A percentile compares a stretch with the other conserved stretches of the same genome.
Evolutionary conservation across 352 stramenopile species (phyloP).

Genomic region (Phytophthora idaei): DNA sequence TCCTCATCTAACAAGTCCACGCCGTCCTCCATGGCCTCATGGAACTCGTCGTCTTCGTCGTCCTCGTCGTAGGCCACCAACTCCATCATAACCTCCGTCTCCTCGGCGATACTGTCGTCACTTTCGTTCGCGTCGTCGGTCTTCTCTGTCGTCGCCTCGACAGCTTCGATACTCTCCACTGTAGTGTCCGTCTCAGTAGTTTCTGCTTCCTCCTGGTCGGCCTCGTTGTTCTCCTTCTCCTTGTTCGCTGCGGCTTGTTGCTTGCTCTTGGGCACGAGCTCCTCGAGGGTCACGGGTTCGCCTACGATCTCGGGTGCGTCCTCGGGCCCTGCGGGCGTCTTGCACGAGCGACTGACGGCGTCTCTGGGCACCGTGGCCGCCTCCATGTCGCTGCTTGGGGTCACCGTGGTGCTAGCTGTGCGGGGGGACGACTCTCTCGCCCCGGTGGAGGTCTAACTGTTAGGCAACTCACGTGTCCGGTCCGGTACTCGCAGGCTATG

Average conservation of each 20-base stretch:
- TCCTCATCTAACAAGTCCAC: conserved; percentile 39
- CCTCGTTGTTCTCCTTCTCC: conserved; percentile 10
- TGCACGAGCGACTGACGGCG: conserved; percentile 22
- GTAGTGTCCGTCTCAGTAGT: background rate
- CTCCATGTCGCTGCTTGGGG: conserved; percentile 31
- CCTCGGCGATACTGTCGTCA: background rate
- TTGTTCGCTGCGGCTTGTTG: background rate
- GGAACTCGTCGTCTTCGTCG: conserved; percentile 50
- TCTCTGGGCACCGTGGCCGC: conserved; percentile 20
- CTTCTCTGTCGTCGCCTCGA: conserved; percentile 13
- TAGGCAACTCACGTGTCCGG: conserved; percentile 3
- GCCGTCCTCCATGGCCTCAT: conserved; percentile 48
- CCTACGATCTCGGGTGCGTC: conserved; percentile 39
- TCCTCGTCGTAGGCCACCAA: conserved; percentile 33
- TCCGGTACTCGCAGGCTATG: conserved; percentile 20
- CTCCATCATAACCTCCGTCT: conserved; percentile 28
- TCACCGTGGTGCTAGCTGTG: conserved; percentile 18
- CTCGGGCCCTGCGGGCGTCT: conserved; percentile 27
- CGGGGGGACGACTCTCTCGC: conserved; percentile 5
- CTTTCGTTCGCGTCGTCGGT: conserved; percentile 25
- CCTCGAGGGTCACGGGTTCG: conserved; percentile 38
- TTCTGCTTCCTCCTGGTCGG: background rate
- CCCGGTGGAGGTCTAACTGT: conserved; percentile 5
- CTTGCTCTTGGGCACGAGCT: conserved; percentile 22
- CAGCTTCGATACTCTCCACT: conserved; percentile 1